Conservation (phyloP, 495 filamentous ascomycete species). For the Recurvomyces mirabilis region DNA sequence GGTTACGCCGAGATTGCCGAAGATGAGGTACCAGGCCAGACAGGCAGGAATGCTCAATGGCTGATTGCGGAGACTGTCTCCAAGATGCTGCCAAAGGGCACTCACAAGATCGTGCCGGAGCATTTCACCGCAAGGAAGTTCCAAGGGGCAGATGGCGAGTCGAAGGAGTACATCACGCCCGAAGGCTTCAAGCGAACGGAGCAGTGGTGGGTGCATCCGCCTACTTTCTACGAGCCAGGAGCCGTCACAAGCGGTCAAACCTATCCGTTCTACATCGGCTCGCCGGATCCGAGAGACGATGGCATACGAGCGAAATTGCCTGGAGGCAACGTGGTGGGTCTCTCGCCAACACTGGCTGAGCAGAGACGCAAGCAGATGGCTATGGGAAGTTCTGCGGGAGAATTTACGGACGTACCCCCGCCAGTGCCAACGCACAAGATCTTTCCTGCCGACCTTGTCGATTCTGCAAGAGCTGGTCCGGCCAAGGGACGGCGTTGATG, state of each 20-base stretch:
- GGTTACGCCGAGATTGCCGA: constrained; percentile 17
- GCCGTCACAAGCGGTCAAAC: constrained; percentile 27
- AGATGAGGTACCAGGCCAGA: constrained; percentile 9
- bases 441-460: too few species aligned
- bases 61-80: constrained; percentile 12
- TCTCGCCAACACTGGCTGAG: constrained; percentile 8
- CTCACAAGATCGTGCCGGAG: not conserved
- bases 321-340: constrained; percentile 4
- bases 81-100: not conserved
- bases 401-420: too few species aligned
- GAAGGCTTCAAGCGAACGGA: constrained; percentile 32
- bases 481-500: too few species aligned
- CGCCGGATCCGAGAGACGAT: constrained; percentile 2
- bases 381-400: too few species aligned
- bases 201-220: constrained; percentile 32
- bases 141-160: constrained; percentile 14
- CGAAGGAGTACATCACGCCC: constrained; percentile 24
- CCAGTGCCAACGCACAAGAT: too few species aligned
- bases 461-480: too few species aligned
- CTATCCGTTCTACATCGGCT: constrained; percentile 20
- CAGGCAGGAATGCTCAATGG: constrained; percentile 10
- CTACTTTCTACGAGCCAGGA: constrained; percentile 26
- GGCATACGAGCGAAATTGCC: constrained; percentile 3
- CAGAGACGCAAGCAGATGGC: constrained; percentile 4
- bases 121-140: constrained; percentile 18